Evolutionary conservation across 2,329 filamentous ascomycete genomes (phyloP).

Genomic region (Aureobasidium uvarum): DNA sequence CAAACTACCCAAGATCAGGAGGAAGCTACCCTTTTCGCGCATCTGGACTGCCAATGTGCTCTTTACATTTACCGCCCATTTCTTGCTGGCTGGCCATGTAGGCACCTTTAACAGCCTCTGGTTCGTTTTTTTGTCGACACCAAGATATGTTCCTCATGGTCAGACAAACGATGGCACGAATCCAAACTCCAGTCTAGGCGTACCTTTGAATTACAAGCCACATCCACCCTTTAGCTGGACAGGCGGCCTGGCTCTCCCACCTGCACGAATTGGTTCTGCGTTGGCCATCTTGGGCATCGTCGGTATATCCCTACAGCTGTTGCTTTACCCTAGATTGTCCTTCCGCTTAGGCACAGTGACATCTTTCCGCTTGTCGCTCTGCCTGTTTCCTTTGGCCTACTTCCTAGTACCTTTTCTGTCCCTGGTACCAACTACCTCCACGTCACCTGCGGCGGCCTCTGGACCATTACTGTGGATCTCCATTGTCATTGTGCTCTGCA

Average conservation of each 20-base stretch:
- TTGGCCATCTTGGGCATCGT: constrained; percentile 50
- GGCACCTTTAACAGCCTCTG: constrained; percentile 52
- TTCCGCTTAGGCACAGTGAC: constrained; percentile 44
- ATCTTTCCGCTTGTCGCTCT: constrained; percentile 45
- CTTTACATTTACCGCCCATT: constrained; percentile 46
- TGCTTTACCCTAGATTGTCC: constrained; percentile 47
- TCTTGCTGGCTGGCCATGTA: constrained; percentile 49
- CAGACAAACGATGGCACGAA: constrained; percentile 30
- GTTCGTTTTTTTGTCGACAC: constrained; percentile 52
- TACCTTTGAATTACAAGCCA: constrained; percentile 42
- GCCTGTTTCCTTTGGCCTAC: constrained; percentile 49
- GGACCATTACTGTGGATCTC: constrained; percentile 46
- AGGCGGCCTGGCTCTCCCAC: constrained; percentile 50
- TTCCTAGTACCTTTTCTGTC: constrained; percentile 46
- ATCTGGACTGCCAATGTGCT: constrained; percentile 51
- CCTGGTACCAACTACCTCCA: constrained; percentile 42
- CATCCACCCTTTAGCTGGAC: constrained; percentile 48
- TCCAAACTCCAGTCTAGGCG: constrained; percentile 39
- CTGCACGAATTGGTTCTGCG: constrained; percentile 48
- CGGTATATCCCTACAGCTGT: constrained; percentile 48
- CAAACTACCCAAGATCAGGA: constrained; percentile 29
- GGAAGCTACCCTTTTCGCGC: constrained; percentile 46
- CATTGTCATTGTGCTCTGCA: constrained; percentile 43
- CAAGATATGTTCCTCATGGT: constrained; percentile 38
- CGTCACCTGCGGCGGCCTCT: constrained; percentile 43